Conservation (phyloP, 73 alveolate genomes). For the Paramecium pentaurelia region DNA sequence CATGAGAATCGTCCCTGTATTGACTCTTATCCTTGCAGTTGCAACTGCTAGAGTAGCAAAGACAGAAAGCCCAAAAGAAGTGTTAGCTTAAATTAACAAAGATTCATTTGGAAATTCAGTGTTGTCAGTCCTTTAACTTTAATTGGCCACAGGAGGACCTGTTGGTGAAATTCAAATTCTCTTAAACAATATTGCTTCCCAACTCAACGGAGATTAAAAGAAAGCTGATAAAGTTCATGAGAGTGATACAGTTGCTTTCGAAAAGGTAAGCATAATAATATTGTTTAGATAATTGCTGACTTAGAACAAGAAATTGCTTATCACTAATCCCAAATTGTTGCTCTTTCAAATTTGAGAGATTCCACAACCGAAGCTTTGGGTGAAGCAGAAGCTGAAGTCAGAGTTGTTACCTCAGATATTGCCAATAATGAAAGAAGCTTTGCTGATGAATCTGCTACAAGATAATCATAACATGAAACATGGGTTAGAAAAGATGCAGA, state of each 20-base stretch:
- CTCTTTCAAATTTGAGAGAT: conserved; percentile 16
- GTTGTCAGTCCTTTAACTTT: conserved; percentile 41
- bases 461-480: background rate
- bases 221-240: conserved; percentile 51
- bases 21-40: conserved; percentile 39
- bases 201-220: conserved; percentile 40
- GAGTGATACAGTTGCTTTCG: conserved; percentile 42
- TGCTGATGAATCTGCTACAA: conserved; percentile 13
- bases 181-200: conserved; percentile 47
- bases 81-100: conserved; percentile 24
- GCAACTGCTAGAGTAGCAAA: conserved; percentile 20
- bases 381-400: conserved; percentile 40
- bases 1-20: conserved; percentile 22
- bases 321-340: conserved; percentile 5
- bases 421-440: conserved; percentile 28
- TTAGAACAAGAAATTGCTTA: conserved; percentile 18
- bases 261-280: background rate
- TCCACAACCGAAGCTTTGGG: conserved; percentile 41
- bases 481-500: conserved; percentile 38
- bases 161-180: conserved; percentile 45
- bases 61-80: conserved; percentile 21
- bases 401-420: conserved; percentile 46
- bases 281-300: conserved; percentile 5
- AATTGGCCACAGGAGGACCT: conserved; percentile 43
- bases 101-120: conserved; percentile 40